These are phyloP conservation scores for Psidium guajava DNA, from an alignment of 345 rosid species.

Conservation along the genomic window DNA sequence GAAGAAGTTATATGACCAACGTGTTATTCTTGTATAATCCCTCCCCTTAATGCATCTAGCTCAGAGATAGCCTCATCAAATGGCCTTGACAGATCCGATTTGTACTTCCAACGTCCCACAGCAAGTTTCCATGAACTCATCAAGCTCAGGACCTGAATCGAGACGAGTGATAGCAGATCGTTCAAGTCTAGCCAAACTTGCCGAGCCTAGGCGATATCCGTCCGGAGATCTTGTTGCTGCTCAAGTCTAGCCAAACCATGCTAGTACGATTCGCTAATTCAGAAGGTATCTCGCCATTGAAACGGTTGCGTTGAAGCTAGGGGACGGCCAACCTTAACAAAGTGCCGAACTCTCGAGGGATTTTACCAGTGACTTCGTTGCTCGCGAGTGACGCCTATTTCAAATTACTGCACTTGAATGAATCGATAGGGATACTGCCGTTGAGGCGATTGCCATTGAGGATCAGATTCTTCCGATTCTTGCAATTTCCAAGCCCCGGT, in stretches of 20 bases:
- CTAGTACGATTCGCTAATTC: conserved; percentile 80
- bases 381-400: conserved; percentile 89
- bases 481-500: conserved; percentile 59
- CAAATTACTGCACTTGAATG: conserved; percentile 71
- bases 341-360: conserved; percentile 61
- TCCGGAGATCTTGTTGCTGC: conserved; percentile 79
- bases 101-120: too few species aligned
- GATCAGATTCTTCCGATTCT: conserved; percentile 61
- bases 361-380: conserved; percentile 54
- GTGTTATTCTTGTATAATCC: too few species aligned
- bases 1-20: too few species aligned
- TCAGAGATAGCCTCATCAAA: too few species aligned
- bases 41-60: too few species aligned
- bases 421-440: conserved; percentile 63
- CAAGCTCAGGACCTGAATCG: too few species aligned
- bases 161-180: too few species aligned
- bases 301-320: conserved; percentile 84
- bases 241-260: conserved; percentile 83
- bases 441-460: conserved; percentile 69
- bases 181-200: too few species aligned
- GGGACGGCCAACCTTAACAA: conserved; percentile 72
- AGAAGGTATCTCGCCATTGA: conserved; percentile 69
- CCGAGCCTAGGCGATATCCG: conserved; percentile 83
- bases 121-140: too few species aligned
- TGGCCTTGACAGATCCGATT: too few species aligned